Evolutionary conservation across 768 basidiomycete species (phyloP).

Genomic region (Lactarius pseudohatsudake): DNA sequence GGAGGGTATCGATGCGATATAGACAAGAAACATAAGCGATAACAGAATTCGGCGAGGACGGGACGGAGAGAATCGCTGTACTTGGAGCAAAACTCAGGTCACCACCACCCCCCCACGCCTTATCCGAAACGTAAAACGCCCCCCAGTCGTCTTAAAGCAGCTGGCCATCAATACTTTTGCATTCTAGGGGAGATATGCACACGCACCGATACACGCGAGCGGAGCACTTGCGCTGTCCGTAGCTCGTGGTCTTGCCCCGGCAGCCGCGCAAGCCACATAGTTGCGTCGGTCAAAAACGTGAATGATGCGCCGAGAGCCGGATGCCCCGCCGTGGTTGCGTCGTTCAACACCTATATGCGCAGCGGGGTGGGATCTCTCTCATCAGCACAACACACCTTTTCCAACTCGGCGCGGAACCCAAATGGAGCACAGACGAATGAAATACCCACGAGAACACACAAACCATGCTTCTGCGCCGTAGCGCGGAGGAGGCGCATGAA

Average conservation of each 20-base stretch:
- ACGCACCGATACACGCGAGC: conserved; percentile 35
- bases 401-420: not conserved
- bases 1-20: not conserved
- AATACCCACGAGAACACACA: conserved; percentile 55
- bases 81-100: not conserved
- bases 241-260: conserved; percentile 27
- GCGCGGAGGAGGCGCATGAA: conserved; percentile 65
- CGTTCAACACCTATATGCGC: conserved; percentile 48
- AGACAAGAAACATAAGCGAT: not conserved
- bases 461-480: conserved; percentile 44
- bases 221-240: conserved; percentile 33
- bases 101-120: conserved; percentile 7
- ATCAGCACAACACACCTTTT: not conserved
- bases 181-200: not conserved
- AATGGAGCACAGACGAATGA: not conserved
- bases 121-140: conserved; percentile 17
- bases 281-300: conserved; percentile 67
- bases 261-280: conserved; percentile 59
- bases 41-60: not conserved
- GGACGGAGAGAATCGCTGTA: not conserved
- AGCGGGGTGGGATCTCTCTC: not conserved
- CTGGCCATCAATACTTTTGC: conserved; percentile 9
- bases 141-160: not conserved
- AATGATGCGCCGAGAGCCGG: conserved; percentile 79
- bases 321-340: conserved; percentile 46